Evolutionary conservation across 2,329 filamentous ascomycete species (phyloP), one percentile per base, ranked within the genome.

Genomic region (Colletotrichum falcatum): DNA sequence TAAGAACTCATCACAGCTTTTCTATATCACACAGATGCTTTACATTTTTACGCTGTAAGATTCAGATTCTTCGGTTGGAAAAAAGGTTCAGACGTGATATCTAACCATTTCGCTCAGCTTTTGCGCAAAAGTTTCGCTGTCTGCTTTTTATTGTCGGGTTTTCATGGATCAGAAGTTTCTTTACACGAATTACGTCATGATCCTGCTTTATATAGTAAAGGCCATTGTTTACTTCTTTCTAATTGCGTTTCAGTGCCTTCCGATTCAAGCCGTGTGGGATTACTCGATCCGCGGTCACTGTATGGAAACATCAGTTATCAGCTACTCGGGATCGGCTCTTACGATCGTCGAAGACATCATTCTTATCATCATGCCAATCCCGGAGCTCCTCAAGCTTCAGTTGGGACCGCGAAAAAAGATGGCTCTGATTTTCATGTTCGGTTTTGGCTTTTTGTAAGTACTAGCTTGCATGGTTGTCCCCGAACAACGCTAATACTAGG

Each of bases 111-210:
- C n/a, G n/a, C n/a, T n/a, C 12, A 70, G 67, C 16, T 66, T 73
- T 2, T 59, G 69, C 5, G 73, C 76, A 12, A 77, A 77, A 44
- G 55, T 72, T 76, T 75, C 26, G 75, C 77, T 44, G 60, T 75
- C 16, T 65, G 76, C 33, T 73, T 78, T 78, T 54, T 74, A 73
- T 66, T 70, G 48, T 30, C 75, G 73, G 9, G 72, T 76, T 1
- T 76, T 76, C 59, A 61, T 54, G 7, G 44, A 48, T 14, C 48
- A 5, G 3, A 49, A 59, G 12, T 74, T 75, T 18, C 70, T 53
- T n/a, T n/a, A n/a, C n/a, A n/a, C n/a, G n/a, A n/a, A n/a, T n/a
- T n/a, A n/a, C n/a, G n/a, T n/a, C n/a, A n/a, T n/a, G n/a, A n/a
- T n/a, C n/a, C n/a, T n/a, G n/a, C n/a, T n/a, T n/a, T n/a, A n/a